Evolutionary conservation across 2,329 filamentous ascomycete species (phyloP), one percentile per base, ranked within the genome.

Genomic region (Talaromyces rugulosus): DNA sequence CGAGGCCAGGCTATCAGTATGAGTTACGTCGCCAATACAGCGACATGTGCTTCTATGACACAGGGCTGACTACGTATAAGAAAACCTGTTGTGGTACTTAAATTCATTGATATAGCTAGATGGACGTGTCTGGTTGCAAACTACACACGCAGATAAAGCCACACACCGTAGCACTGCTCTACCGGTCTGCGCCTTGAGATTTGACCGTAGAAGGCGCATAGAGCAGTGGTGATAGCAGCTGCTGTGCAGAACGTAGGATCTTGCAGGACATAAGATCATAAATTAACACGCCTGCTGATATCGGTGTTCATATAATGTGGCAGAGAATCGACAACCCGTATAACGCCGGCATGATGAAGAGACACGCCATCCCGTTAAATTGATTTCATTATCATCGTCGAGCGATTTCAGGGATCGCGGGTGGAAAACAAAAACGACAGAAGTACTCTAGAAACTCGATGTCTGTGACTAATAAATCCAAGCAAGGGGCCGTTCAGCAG

Each of bases 401-500:
- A 30, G 56, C 56, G 36, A 58, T 58, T n/a, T 27, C 16, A 34
- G 40, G n/a, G 30, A 40, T 50, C 59, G 53, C 54, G 53, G 54
- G 5, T n/a, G n/a, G 54, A 54, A 62, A 53, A 40, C 16, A 18
- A 51, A 28, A 58, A 34, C 54, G n/a, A 50, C 28, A 55, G 28
- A 61, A 53, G 44, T 53, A 27, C 18, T 58, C 55, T 61, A 58
- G 50, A 44, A 61, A 53, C 14, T 33, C 30, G 28, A 53, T 30
- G 14, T 30, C 50, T 16, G 50, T 23, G 27, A 31, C 44, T 23
- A 18, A 18, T 27, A 47, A 47, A 47, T 27, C 40, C 44, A 23
- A 23, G 9, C 50, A 31, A 23, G 23, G 12, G 53, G 27, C 36
- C 54, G 23, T 6, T 60, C 58, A 73, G 44, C 66, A 66, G 64